These are phyloP conservation scores for Fusarium nygamai DNA, from an alignment of 2,329 filamentous ascomycete species.

Conservation along the genomic window DNA sequence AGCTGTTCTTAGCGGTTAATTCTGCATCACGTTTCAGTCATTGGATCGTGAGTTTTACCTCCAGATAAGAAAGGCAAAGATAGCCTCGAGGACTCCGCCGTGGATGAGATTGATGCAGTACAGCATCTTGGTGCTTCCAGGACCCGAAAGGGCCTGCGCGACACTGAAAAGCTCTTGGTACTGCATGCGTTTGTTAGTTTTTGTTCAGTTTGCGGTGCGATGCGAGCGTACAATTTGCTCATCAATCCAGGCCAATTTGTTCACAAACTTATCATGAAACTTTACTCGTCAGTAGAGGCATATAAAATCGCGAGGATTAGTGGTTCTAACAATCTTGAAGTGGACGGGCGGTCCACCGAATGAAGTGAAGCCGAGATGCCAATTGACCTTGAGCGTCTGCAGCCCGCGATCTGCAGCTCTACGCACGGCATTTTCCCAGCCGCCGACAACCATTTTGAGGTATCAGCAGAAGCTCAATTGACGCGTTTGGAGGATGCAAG, in stretches of 20 bases:
- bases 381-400: constrained; percentile 20
- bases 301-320: too few species aligned
- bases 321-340: constrained; percentile 14
- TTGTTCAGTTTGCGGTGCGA: too few species aligned
- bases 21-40: too few species aligned
- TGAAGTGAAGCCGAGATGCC: constrained; percentile 22
- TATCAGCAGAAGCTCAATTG: rapidly evolving
- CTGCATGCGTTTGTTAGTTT: constrained; percentile 46
- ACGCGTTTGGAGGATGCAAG: rapidly evolving
- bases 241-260: constrained; percentile 71
- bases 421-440: background rate
- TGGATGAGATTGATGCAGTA: constrained; percentile 75
- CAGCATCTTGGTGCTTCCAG: constrained; percentile 75
- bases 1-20: too few species aligned
- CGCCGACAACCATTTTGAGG: background rate
- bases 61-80: constrained; percentile 72
- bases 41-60: too few species aligned
- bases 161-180: constrained; percentile 79
- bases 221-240: constrained; percentile 65
- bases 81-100: constrained; percentile 65
- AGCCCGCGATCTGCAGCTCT: background rate
- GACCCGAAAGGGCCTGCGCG: constrained; percentile 73
- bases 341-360: constrained; percentile 29
- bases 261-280: constrained; percentile 62
- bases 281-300: background rate